A percentile compares a stretch with the other conserved stretches of the same genome.
Conservation (phyloP, 139 green algal species). For the Tetratostichococcus sp. region DNA sequence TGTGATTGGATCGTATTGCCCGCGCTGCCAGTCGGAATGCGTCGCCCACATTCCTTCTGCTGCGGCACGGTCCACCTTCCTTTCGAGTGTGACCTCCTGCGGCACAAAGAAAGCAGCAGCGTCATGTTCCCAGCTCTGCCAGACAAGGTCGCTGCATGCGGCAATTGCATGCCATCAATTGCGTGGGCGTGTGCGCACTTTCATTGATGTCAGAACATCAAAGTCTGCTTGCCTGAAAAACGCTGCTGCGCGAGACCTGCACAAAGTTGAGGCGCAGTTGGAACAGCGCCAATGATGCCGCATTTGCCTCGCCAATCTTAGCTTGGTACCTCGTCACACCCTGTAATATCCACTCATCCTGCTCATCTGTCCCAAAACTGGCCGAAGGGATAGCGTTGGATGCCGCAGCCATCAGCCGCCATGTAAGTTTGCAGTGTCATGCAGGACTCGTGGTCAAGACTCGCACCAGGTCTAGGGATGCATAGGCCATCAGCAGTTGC, state of each 20-base stretch:
- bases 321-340: slow-evolving; percentile 46
- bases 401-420: too few relatives aligned
- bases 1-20: not conserved
- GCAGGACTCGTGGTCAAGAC: too few relatives aligned
- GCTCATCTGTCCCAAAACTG: not conserved
- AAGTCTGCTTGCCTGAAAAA: too few relatives aligned
- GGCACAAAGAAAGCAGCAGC: too few relatives aligned
- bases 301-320: slow-evolving; percentile 72
- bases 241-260: slow-evolving; percentile 33
- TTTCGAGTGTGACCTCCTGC: slow-evolving; percentile 48
- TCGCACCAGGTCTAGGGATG: slow-evolving; percentile 15
- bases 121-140: too few relatives aligned
- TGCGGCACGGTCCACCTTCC: slow-evolving; percentile 1
- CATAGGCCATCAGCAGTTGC: slow-evolving; percentile 71
- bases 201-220: too few relatives aligned
- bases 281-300: slow-evolving; percentile 60
- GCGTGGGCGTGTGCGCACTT: too few relatives aligned
- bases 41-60: not conserved
- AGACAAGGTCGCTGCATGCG: too few relatives aligned
- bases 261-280: slow-evolving; percentile 47
- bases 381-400: too few relatives aligned
- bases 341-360: too few relatives aligned
- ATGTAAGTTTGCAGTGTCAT: too few relatives aligned
- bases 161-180: too few relatives aligned
- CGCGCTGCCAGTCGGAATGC: not conserved